These are phyloP conservation scores for Pseudozyma sp. DNA, from an alignment of 1,284 basidiomycete genomes.

Conservation along the genomic window DNA sequence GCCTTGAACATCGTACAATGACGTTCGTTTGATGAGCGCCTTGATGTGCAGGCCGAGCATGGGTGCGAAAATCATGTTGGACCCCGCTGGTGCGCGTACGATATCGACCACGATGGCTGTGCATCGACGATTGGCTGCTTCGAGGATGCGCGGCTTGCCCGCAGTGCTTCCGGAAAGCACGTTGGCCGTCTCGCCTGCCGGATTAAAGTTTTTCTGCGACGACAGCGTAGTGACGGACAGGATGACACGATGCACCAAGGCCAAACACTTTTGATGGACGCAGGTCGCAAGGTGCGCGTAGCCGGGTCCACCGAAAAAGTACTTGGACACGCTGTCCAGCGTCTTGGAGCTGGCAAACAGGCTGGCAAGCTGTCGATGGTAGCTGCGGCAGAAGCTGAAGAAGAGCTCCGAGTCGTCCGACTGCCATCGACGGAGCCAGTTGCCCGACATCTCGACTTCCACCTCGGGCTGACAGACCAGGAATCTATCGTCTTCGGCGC, in stretches of 20 bases:
- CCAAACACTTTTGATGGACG: constrained; percentile 64
- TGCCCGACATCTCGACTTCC: constrained; percentile 66
- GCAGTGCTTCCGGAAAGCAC: constrained; percentile 63
- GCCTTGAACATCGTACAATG: constrained; percentile 65
- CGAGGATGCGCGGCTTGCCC: constrained; percentile 65
- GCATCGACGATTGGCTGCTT: constrained; percentile 63
- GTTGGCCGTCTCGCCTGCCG: constrained; percentile 63
- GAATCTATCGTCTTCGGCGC: constrained; percentile 55
- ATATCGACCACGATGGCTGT: constrained; percentile 65
- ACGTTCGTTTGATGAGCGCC: constrained; percentile 61
- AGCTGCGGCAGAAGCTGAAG: constrained; percentile 65
- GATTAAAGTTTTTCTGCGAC: constrained; percentile 67
- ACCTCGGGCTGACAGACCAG: constrained; percentile 61
- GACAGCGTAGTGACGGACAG: constrained; percentile 65
- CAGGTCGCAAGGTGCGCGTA: constrained; percentile 64
- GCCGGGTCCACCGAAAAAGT: constrained; percentile 63
- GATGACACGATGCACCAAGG: constrained; percentile 62
- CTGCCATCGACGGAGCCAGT: constrained; percentile 66
- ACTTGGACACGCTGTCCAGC: constrained; percentile 44
- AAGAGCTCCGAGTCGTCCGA: constrained; percentile 67
- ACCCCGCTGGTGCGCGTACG: constrained; percentile 51
- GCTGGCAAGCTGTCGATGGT: constrained; percentile 61
- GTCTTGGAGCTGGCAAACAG: constrained; percentile 49
- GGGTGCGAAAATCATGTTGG: constrained; percentile 56
- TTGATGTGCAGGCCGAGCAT: constrained; percentile 65